phyloP scores from a whole-genome alignment of 2,329 filamentous ascomycete species.

The Drechslerella stenobrocha region DNA sequence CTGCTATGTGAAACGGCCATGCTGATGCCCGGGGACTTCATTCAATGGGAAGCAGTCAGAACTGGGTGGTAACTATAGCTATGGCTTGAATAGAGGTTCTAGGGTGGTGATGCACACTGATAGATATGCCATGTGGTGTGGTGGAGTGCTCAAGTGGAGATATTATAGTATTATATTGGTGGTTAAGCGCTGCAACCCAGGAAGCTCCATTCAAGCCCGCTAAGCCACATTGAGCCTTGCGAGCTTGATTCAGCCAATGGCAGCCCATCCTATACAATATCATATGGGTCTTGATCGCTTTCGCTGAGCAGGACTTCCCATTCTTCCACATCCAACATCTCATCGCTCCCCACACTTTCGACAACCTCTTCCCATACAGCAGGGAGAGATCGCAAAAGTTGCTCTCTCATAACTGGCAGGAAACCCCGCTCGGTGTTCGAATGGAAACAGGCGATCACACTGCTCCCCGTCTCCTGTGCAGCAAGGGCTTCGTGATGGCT shows the following conservation, averaged over 20 bases:
- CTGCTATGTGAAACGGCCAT: background rate
- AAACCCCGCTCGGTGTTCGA: constrained; percentile 90
- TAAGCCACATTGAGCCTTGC: background rate
- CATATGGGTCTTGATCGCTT: constrained; percentile 83
- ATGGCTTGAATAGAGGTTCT: background rate
- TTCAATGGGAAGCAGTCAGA: background rate
- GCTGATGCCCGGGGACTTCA: background rate
- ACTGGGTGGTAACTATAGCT: background rate
- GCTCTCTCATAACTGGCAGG: constrained; percentile 70
- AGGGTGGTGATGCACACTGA: background rate
- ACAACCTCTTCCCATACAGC: constrained; percentile 61
- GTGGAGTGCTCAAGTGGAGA: no score
- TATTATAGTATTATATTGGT: background rate
- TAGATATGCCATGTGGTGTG: no score
- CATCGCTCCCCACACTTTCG: constrained; percentile 51
- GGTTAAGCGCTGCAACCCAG: constrained; percentile 3
- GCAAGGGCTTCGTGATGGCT: constrained; percentile 88
- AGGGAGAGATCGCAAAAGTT: constrained; percentile 65
- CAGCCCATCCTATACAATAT: constrained; percentile 63
- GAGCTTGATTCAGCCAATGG: background rate
- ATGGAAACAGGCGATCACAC: constrained; percentile 79
- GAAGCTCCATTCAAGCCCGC: background rate
- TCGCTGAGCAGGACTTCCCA: constrained; percentile 74
- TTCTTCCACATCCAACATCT: constrained; percentile 54
- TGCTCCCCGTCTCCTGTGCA: constrained; percentile 79